phyloP scores from a whole-genome alignment of 805 yeast species.

The Sugiyamaella marilandica region DNA sequence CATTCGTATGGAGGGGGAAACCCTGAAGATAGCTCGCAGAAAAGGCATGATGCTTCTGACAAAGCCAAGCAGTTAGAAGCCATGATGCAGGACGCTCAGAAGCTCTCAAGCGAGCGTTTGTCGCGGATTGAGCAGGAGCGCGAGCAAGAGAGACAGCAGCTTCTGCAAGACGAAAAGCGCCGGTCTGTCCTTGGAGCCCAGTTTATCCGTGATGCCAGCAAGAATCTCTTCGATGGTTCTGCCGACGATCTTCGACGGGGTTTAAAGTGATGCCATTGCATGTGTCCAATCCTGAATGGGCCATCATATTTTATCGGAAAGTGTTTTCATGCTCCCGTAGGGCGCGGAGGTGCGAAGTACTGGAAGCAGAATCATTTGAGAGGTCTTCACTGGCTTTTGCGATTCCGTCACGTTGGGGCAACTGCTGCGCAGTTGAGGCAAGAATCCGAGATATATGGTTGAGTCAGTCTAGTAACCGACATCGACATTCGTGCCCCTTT shows the following conservation, averaged over 20 bases:
- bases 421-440: no score
- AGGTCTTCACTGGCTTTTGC: no score
- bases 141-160: slow-evolving; percentile 6
- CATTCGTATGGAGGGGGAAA: neutral
- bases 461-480: no score
- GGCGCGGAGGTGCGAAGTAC: no score
- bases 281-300: no score
- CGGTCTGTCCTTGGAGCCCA: slow-evolving; percentile 2
- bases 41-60: slow-evolving; percentile 1
- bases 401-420: no score
- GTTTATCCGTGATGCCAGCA: slow-evolving; percentile 10
- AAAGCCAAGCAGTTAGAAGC: slow-evolving; percentile 13
- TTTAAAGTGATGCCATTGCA: neutral
- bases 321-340: no score
- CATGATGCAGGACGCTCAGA: slow-evolving; percentile 21
- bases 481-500: no score
- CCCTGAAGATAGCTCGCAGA: neutral
- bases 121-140: slow-evolving; percentile 11
- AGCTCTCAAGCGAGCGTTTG: slow-evolving; percentile 12
- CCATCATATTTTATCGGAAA: no score
- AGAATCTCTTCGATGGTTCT: neutral
- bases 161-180: neutral
- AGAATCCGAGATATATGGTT: no score
- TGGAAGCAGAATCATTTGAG: no score
- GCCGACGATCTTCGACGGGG: slow-evolving; percentile 6